phyloP scores from a whole-genome alignment of 257 asterid genomes.

The Primulina tabacum region DNA sequence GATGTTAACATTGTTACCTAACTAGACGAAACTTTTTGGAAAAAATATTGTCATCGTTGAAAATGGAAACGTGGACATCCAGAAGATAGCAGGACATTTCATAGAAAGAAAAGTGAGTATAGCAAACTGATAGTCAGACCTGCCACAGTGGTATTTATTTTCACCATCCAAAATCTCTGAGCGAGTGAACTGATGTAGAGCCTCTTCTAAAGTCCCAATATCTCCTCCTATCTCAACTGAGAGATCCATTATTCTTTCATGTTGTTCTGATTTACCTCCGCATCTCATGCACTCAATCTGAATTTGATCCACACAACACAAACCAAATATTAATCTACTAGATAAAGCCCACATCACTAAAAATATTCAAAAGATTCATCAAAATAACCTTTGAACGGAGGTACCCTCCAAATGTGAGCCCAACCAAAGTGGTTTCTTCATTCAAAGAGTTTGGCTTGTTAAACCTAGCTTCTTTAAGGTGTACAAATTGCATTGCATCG shows the following conservation, averaged over 20 bases:
- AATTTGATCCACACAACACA: conserved; percentile 23
- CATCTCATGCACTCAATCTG: conserved; percentile 87
- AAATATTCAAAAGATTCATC: conserved; percentile 17
- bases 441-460: conserved; percentile 43
- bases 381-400: conserved; percentile 73
- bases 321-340: neutral
- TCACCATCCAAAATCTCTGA: conserved; percentile 83
- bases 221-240: conserved; percentile 85
- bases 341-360: conserved; percentile 14
- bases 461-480: conserved; percentile 56
- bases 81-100: neutral
- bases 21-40: neutral
- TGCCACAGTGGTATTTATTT: conserved; percentile 74
- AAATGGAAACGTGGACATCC: neutral
- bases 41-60: neutral
- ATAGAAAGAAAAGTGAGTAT: neutral
- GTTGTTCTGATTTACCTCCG: conserved; percentile 59
- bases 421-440: conserved; percentile 67
- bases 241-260: conserved; percentile 86
- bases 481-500: conserved; percentile 69
- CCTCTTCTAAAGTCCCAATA: conserved; percentile 69
- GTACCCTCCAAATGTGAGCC: conserved; percentile 87
- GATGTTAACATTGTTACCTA: neutral
- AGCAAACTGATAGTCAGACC: conserved; percentile 38
- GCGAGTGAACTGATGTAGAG: conserved; percentile 61